Conservation (phyloP, 2,329 filamentous ascomycete genomes). For the Xylaria sp. region DNA sequence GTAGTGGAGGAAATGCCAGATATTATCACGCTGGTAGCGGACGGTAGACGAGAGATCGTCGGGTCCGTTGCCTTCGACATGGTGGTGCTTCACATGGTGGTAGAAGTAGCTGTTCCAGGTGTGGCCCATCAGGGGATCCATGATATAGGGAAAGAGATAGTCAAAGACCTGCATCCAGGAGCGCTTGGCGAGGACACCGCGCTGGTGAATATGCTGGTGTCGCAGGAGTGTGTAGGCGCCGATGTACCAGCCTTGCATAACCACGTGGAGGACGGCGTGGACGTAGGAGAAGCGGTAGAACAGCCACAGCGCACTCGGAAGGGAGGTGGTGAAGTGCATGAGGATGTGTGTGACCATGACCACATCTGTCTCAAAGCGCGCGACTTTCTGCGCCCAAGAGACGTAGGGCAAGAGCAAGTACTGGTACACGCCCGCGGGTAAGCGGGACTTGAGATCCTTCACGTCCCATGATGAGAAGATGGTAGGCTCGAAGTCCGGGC, state of each 20-base stretch:
- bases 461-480: conserved; percentile 42
- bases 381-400: conserved; percentile 26
- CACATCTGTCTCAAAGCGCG: conserved; percentile 48
- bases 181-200: conserved; percentile 57
- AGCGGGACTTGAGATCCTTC: conserved; percentile 30
- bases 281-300: conserved; percentile 60
- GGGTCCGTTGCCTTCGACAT: conserved; percentile 75
- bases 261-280: conserved; percentile 60
- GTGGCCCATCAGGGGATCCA: conserved; percentile 73
- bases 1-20: conserved; percentile 64
- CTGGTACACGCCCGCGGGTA: conserved; percentile 28
- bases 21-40: conserved; percentile 66
- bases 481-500: conserved; percentile 41
- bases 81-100: conserved; percentile 81
- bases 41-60: conserved; percentile 72
- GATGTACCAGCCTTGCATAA: conserved; percentile 63
- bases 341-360: conserved; percentile 73
- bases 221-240: conserved; percentile 75
- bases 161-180: conserved; percentile 49
- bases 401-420: conserved; percentile 26
- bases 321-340: conserved; percentile 62
- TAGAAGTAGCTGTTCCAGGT: conserved; percentile 84
- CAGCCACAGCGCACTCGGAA: conserved; percentile 63
- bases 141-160: conserved; percentile 62
- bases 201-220: conserved; percentile 78